Conservation (phyloP, 139 green algal genomes). For the Zygnema circumcarinatum region DNA sequence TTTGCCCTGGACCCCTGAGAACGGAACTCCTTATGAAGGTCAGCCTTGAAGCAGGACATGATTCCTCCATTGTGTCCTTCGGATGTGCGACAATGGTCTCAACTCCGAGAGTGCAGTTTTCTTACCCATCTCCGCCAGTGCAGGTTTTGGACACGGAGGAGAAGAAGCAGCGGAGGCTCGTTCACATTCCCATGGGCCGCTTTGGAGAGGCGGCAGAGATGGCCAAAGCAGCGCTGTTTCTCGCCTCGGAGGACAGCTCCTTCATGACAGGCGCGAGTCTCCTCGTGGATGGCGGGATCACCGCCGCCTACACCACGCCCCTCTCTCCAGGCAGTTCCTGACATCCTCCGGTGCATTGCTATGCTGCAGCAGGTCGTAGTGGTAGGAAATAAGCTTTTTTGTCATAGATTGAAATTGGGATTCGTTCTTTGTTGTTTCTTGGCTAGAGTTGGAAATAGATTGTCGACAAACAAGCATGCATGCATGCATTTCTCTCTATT, state of each 20-base stretch:
- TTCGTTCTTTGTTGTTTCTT: too few relatives aligned
- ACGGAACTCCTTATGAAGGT: constrained; percentile 58
- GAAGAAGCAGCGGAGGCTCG: constrained; percentile 34
- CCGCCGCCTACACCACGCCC: constrained; percentile 50
- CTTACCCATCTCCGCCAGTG: background rate
- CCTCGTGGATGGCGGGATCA: constrained; percentile 53
- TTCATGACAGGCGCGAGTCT: constrained; percentile 56
- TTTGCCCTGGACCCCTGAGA: constrained; percentile 49
- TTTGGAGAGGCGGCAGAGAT: constrained; percentile 58
- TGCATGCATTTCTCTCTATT: too few relatives aligned
- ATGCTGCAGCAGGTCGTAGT: too few relatives aligned
- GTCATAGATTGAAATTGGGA: too few relatives aligned
- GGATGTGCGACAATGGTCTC: background rate
- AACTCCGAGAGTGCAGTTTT: background rate
- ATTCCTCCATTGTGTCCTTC: background rate
- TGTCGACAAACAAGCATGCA: too few relatives aligned
- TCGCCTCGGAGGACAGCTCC: constrained; percentile 42
- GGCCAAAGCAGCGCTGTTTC: constrained; percentile 52
- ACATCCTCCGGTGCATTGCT: too few relatives aligned
- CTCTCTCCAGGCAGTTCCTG: too few relatives aligned
- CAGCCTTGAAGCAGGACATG: background rate
- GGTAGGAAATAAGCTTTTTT: too few relatives aligned
- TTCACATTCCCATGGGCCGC: constrained; percentile 52
- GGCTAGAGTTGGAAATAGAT: too few relatives aligned
- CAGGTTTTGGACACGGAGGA: constrained; percentile 52